A percentile compares a stretch with the other conserved stretches of the same genome.
Conservation (phyloP, 352 stramenopile species). For the Detonula confervacea region DNA sequence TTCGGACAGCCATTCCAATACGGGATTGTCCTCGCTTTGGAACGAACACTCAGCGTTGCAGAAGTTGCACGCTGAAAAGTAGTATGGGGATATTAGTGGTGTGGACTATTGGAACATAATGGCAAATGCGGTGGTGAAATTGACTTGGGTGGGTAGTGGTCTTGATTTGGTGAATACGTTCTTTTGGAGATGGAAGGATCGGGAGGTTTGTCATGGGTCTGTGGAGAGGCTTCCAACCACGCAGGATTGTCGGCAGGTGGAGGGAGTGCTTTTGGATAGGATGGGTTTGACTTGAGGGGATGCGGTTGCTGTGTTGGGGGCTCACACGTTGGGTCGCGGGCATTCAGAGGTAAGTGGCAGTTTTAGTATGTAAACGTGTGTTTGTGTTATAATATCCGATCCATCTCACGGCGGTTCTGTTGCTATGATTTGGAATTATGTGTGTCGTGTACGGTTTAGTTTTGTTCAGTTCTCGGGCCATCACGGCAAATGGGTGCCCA, state of each 20-base stretch:
- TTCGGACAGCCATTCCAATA: too few relatives aligned
- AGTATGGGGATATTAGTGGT: too few relatives aligned
- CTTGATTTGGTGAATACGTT: conserved; percentile 51
- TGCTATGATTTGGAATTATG: too few relatives aligned
- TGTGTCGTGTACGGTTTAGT: too few relatives aligned
- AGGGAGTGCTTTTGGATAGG: conserved; percentile 53
- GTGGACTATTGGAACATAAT: conserved; percentile 52
- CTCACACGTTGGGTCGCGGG: conserved; percentile 52
- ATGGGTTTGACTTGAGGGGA: conserved; percentile 60
- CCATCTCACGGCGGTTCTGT: too few relatives aligned
- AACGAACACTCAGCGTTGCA: neutral
- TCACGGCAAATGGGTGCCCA: conserved; percentile 49
- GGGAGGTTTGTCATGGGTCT: conserved; percentile 23
- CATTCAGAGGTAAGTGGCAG: conserved; percentile 29
- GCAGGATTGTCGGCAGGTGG: conserved; percentile 33
- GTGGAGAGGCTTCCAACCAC: conserved; percentile 32
- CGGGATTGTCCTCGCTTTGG: neutral
- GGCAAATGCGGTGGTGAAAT: conserved; percentile 46
- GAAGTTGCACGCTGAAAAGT: neutral
- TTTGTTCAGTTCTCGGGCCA: too few relatives aligned
- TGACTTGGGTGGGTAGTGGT: conserved; percentile 29
- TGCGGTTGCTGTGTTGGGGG: conserved; percentile 58
- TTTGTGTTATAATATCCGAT: too few relatives aligned
- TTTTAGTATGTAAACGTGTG: too few relatives aligned
- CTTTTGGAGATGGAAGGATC: conserved; percentile 45